Evolutionary conservation across 1,284 basidiomycete species (phyloP).

Genomic region (Rhodotorula sp.): DNA sequence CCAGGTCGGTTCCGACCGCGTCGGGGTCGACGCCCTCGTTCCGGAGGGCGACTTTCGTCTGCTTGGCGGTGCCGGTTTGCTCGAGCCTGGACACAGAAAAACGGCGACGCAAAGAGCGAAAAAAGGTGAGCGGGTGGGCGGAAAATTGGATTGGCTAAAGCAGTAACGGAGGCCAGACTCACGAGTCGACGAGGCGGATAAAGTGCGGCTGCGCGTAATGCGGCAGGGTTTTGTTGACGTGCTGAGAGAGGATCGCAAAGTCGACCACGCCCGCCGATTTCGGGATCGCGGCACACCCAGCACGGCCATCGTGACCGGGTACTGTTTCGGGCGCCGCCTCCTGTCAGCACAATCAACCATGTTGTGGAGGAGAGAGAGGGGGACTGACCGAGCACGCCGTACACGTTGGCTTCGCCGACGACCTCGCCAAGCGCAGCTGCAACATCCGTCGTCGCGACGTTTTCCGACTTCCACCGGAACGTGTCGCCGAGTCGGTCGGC

Average conservation of each 20-base stretch:
- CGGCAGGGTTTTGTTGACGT: constrained; percentile 46
- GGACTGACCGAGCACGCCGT: constrained; percentile 46
- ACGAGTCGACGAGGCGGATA: constrained; percentile 45
- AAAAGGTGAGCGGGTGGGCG: too few relatives aligned
- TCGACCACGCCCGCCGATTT: constrained; percentile 39
- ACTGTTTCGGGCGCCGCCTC: constrained; percentile 21
- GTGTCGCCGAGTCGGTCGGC: constrained; percentile 47
- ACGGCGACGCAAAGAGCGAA: too few relatives aligned
- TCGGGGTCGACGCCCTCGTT: constrained; percentile 49
- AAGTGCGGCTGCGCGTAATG: constrained; percentile 51
- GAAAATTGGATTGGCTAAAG: too few relatives aligned
- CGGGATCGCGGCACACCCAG: constrained; percentile 50
- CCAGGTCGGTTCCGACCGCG: constrained; percentile 10
- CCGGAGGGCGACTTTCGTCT: constrained; percentile 47
- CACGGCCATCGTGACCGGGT: constrained; percentile 49
- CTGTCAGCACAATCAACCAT: too few relatives aligned
- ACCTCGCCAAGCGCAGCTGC: constrained; percentile 46
- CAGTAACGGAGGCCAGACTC: background rate
- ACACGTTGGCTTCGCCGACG: constrained; percentile 49
- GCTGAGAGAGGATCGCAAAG: constrained; percentile 41
- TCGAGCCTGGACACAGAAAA: constrained; percentile 34
- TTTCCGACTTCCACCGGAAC: constrained; percentile 48
- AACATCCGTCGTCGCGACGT: constrained; percentile 49
- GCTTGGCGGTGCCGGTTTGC: constrained; percentile 48
- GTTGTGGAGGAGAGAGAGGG: background rate